Evolutionary conservation across 208 protist genomes (phyloP).

Genomic region (Acanthamoeba royreba): DNA sequence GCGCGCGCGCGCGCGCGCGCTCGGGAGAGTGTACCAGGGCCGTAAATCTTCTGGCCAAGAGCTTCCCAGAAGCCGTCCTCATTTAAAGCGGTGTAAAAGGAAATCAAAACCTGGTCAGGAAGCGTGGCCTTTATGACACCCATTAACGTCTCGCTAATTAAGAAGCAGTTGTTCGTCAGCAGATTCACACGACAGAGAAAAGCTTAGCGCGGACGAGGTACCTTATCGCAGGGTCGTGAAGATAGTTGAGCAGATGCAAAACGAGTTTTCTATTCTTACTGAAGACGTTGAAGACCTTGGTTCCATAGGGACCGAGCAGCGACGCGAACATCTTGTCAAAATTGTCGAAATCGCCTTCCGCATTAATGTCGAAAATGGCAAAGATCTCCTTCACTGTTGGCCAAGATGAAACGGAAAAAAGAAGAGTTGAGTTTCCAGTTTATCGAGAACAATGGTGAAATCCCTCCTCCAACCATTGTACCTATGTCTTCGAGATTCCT

Average conservation of each 20-base stretch:
- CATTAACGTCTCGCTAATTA: slow-evolving; percentile 33
- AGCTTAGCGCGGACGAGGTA: neutral
- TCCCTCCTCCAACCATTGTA: neutral
- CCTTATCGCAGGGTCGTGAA: slow-evolving; percentile 39
- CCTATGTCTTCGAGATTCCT: slow-evolving; percentile 22
- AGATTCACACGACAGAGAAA: neutral
- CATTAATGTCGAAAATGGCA: slow-evolving; percentile 47
- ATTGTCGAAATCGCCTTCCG: slow-evolving; percentile 49
- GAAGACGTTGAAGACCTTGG: slow-evolving; percentile 36
- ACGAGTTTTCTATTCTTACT: slow-evolving; percentile 43
- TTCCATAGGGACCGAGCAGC: neutral
- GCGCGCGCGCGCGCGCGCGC: too few relatives aligned
- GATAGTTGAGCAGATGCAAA: slow-evolving; percentile 40
- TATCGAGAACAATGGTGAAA: neutral
- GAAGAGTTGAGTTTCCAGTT: neutral
- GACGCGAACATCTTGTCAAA: slow-evolving; percentile 49
- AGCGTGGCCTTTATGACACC: slow-evolving; percentile 42
- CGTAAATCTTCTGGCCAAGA: slow-evolving; percentile 48
- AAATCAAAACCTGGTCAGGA: slow-evolving; percentile 27
- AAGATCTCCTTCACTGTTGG: slow-evolving; percentile 44
- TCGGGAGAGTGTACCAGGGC: slow-evolving; percentile 28
- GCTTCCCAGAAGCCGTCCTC: slow-evolving; percentile 19
- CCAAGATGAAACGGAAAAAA: neutral
- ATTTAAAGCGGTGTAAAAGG: slow-evolving; percentile 34
- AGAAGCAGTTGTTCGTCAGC: neutral